Percentiles rank a stretch among this genome's conserved stretches.
phyloP scores from a whole-genome alignment of 352 stramenopile genomes.

The Bremia lactucae region DNA sequence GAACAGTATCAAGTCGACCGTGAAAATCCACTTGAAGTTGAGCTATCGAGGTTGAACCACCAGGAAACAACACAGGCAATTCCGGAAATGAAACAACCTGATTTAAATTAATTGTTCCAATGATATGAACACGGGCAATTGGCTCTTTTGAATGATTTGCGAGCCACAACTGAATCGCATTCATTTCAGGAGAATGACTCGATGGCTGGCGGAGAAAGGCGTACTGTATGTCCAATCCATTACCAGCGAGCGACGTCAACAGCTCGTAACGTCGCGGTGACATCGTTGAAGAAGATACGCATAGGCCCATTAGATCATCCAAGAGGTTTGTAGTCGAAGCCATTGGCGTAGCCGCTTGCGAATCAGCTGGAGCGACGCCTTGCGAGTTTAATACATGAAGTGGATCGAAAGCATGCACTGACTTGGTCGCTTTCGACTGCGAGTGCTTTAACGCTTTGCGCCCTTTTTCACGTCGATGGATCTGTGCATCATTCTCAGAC shows the following conservation, averaged over 20 bases:
- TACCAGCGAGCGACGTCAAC: constrained; percentile 38
- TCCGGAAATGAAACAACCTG: constrained; percentile 72
- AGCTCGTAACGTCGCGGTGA: constrained; percentile 33
- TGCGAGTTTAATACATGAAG: constrained; percentile 34
- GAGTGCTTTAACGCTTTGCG: constrained; percentile 24
- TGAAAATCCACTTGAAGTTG: constrained; percentile 80
- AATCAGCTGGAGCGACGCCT: constrained; percentile 5
- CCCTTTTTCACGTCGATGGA: constrained; percentile 26
- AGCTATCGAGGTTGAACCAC: constrained; percentile 56
- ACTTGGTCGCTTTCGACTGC: constrained; percentile 24
- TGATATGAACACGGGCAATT: constrained; percentile 38
- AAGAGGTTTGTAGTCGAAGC: constrained; percentile 22
- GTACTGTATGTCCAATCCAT: constrained; percentile 58
- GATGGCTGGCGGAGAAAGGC: constrained; percentile 52
- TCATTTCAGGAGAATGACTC: constrained; percentile 51
- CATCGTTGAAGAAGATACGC: constrained; percentile 29
- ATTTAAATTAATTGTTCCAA: constrained; percentile 23
- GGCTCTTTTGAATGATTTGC: constrained; percentile 53
- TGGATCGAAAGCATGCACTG: constrained; percentile 32
- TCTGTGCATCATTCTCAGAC: too few relatives aligned
- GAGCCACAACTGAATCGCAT: constrained; percentile 62
- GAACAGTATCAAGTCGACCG: constrained; percentile 51
- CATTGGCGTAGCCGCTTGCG: constrained; percentile 8
- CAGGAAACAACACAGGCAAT: constrained; percentile 74
- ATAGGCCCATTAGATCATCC: constrained; percentile 53